These are phyloP conservation scores for Colletotrichum lentis DNA, from an alignment of 2,329 filamentous ascomycete species.

Conservation along the genomic window DNA sequence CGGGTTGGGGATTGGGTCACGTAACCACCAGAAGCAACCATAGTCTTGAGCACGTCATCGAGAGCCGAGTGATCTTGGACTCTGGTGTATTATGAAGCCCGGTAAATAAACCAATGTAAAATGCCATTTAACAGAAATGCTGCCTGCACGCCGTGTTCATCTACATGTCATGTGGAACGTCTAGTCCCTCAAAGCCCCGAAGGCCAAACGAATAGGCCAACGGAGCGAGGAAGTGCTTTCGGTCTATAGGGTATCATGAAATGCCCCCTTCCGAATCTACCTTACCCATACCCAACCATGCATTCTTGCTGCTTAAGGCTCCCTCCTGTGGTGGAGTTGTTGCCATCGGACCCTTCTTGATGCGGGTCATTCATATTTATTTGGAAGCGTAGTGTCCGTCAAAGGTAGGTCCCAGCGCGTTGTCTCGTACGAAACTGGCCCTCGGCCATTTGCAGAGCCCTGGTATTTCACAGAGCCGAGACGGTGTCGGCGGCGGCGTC, in stretches of 20 bases:
- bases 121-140: slow-evolving; percentile 5
- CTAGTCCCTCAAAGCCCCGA: slow-evolving; percentile 20
- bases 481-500: slow-evolving; percentile 31
- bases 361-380: slow-evolving; percentile 1
- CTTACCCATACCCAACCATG: slow-evolving; percentile 27
- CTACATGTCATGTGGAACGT: slow-evolving; percentile 32
- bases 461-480: slow-evolving; percentile 20
- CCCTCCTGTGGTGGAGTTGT: neutral
- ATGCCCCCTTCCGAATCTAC: slow-evolving; percentile 36
- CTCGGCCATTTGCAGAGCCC: neutral
- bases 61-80: neutral
- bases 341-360: slow-evolving; percentile 1
- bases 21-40: neutral
- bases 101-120: neutral
- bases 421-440: neutral
- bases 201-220: neutral
- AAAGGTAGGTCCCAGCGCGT: neutral
- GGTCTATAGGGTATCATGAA: slow-evolving; percentile 38
- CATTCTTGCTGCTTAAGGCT: slow-evolving; percentile 2
- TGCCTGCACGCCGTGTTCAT: slow-evolving; percentile 28
- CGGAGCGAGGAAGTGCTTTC: slow-evolving; percentile 22
- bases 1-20: neutral
- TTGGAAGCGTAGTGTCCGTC: slow-evolving; percentile 4
- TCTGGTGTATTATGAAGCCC: neutral
- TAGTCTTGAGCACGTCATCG: neutral